Evolutionary conservation across 768 basidiomycete species (phyloP).

Genomic region (Hortiboletus campestris): DNA sequence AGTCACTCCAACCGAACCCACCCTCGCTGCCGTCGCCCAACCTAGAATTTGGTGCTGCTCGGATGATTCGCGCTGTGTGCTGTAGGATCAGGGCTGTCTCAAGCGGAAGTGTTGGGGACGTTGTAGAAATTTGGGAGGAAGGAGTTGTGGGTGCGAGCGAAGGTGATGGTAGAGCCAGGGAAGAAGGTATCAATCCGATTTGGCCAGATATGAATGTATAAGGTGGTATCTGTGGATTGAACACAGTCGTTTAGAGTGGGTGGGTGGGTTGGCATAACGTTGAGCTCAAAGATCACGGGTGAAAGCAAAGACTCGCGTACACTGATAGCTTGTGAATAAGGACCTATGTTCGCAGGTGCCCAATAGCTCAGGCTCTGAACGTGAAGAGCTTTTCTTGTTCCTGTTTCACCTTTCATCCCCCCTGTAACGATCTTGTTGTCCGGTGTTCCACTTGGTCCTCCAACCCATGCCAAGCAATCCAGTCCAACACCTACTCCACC

Average conservation of each 20-base stretch:
- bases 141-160: slow-evolving; percentile 19
- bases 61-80: slow-evolving; percentile 68
- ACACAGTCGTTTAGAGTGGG: not conserved
- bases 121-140: slow-evolving; percentile 50
- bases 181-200: slow-evolving; percentile 83
- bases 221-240: slow-evolving; percentile 55
- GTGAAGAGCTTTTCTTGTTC: slow-evolving; percentile 70
- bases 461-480: slow-evolving; percentile 75
- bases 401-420: slow-evolving; percentile 28
- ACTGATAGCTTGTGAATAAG: slow-evolving; percentile 90
- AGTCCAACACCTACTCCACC: slow-evolving; percentile 60
- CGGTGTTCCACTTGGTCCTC: slow-evolving; percentile 7
- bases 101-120: slow-evolving; percentile 45
- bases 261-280: too few species aligned
- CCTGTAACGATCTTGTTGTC: slow-evolving; percentile 11
- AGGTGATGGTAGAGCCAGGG: slow-evolving; percentile 63
- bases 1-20: slow-evolving; percentile 25
- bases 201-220: slow-evolving; percentile 92
- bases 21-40: slow-evolving; percentile 26
- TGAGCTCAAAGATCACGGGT: not conserved
- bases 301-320: slow-evolving; percentile 42
- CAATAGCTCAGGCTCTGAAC: slow-evolving; percentile 97
- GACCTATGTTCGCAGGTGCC: slow-evolving; percentile 99
- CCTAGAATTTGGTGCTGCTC: slow-evolving; percentile 51
- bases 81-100: slow-evolving; percentile 80